phyloP scores from a whole-genome alignment of 352 stramenopile genomes.

The Pythium pyrilobum region DNA sequence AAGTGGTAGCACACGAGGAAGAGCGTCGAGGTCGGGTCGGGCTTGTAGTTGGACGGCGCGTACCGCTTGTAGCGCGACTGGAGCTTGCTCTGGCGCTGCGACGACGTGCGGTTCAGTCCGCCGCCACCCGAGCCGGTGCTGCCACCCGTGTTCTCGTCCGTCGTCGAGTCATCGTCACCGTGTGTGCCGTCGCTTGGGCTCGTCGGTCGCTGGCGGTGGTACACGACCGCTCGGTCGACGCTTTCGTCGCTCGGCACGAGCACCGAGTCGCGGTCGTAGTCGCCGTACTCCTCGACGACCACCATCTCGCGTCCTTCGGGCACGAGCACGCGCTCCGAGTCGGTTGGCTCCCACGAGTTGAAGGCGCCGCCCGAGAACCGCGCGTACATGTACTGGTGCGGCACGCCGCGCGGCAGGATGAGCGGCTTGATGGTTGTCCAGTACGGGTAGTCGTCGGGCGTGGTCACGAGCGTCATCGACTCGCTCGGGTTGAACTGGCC shows the following conservation, averaged over 20 bases:
- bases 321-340: slow-evolving; percentile 62
- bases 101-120: slow-evolving; percentile 26
- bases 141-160: neutral
- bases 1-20: slow-evolving; percentile 93
- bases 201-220: slow-evolving; percentile 30
- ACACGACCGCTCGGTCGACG: slow-evolving; percentile 58
- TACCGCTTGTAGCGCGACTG: slow-evolving; percentile 82
- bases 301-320: slow-evolving; percentile 78
- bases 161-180: slow-evolving; percentile 22
- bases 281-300: slow-evolving; percentile 70
- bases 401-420: slow-evolving; percentile 82
- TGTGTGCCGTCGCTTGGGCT: slow-evolving; percentile 15
- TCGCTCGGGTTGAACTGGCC: slow-evolving; percentile 86
- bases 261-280: slow-evolving; percentile 58
- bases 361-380: slow-evolving; percentile 84
- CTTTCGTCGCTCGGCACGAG: slow-evolving; percentile 53
- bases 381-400: slow-evolving; percentile 89
- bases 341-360: slow-evolving; percentile 78
- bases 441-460: slow-evolving; percentile 93
- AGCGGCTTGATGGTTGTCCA: slow-evolving; percentile 94
- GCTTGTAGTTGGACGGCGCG: slow-evolving; percentile 64
- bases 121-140: neutral
- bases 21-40: slow-evolving; percentile 55
- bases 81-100: slow-evolving; percentile 61
- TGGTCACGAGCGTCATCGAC: slow-evolving; percentile 94